A percentile compares a stretch with the other conserved stretches of the same genome.
These are phyloP conservation scores for Pseudogymnoascus sp. DNA, from an alignment of 2,329 filamentous ascomycete species.

Conservation along the genomic window DNA sequence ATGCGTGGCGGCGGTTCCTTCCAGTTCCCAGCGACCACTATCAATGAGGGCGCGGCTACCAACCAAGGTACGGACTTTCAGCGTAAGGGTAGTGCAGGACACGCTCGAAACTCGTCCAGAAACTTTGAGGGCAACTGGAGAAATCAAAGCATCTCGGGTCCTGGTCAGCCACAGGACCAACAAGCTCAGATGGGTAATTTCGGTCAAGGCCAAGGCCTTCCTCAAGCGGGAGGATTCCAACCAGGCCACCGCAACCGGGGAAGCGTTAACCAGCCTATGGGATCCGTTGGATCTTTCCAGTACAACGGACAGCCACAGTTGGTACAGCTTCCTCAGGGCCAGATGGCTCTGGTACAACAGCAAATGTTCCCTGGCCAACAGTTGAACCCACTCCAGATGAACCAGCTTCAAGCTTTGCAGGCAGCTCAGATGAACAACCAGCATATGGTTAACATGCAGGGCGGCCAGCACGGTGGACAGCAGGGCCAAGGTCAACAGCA, in stretches of 20 bases:
- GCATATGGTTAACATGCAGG: constrained; percentile 57
- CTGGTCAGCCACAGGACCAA: constrained; percentile 38
- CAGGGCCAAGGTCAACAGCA: constrained; percentile 62
- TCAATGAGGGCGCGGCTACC: constrained; percentile 40
- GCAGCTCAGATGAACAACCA: constrained; percentile 76
- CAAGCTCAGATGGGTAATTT: constrained; percentile 53
- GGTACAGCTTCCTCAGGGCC: constrained; percentile 73
- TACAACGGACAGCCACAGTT: constrained; percentile 82
- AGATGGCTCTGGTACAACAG: constrained; percentile 74
- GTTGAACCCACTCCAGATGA: constrained; percentile 78
- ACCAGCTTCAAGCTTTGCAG: constrained; percentile 86
- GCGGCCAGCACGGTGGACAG: constrained; percentile 64
- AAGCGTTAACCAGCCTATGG: constrained; percentile 81
- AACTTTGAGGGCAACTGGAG: constrained; percentile 99
- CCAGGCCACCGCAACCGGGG: constrained; percentile 80
- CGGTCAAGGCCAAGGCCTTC: constrained; percentile 59
- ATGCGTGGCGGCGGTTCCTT: constrained; percentile 62
- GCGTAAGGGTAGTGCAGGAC: constrained; percentile 67
- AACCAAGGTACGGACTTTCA: constrained; percentile 52
- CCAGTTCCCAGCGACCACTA: constrained; percentile 51
- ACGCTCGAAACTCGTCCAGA: constrained; percentile 73
- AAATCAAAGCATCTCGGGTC: constrained; percentile 44
- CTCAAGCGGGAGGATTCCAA: constrained; percentile 67
- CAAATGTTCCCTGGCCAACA: constrained; percentile 72
- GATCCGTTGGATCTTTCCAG: constrained; percentile 77